Percentiles rank a stretch among this genome's conserved stretches.
Conservation (phyloP, 306 rosid genomes). For the Argentina anserina region DNA sequence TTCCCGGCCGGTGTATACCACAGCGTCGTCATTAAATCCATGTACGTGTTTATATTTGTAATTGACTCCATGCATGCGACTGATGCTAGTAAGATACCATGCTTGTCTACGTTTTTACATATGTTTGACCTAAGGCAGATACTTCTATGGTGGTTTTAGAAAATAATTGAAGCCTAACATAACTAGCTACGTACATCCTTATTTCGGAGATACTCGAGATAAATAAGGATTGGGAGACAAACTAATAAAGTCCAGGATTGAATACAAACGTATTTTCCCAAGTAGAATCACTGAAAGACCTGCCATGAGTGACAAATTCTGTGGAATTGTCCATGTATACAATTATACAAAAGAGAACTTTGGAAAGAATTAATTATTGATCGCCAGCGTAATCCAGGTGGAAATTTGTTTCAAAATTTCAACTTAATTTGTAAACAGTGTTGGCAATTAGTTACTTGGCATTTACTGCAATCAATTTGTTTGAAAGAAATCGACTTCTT, state of each 20-base stretch:
- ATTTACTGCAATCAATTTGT: not conserved
- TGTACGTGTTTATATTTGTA: not conserved
- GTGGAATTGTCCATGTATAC: not conserved
- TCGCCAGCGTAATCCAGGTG: not conserved
- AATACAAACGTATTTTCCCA: not conserved
- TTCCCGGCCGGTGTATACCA: not conserved
- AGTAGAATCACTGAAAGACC: not conserved
- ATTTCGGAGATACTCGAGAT: constrained; percentile 1
- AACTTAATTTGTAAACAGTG: not conserved
- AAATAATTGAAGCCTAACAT: not conserved
- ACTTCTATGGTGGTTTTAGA: not conserved
- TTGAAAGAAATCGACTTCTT: not conserved
- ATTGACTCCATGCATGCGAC: no score
- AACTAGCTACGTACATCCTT: not conserved
- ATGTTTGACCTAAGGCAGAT: not conserved
- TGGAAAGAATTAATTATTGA: no score
- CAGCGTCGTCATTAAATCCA: not conserved
- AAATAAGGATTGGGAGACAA: no score
- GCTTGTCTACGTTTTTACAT: not conserved
- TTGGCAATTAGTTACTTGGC: no score
- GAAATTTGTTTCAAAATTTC: not conserved
- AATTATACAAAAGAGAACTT: not conserved
- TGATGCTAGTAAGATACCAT: not conserved
- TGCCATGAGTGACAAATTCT: not conserved
- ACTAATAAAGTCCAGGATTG: not conserved